Evolutionary conservation across 768 basidiomycete species (phyloP), one percentile per base, ranked within the genome.

Genomic region (Boletus subparvulus): DNA sequence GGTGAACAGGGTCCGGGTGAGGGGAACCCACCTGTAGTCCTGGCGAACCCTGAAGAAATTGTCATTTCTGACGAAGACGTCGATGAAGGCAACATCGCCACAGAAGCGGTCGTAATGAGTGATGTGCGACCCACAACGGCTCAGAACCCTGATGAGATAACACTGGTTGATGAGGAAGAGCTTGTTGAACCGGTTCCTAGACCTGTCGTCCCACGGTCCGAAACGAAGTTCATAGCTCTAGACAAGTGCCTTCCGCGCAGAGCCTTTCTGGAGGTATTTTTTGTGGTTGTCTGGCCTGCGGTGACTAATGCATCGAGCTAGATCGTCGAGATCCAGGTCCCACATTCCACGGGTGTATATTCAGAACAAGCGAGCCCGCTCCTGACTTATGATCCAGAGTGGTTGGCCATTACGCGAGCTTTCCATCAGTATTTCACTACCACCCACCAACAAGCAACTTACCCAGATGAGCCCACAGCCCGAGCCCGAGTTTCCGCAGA

Each of bases 331-430:
- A 69, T 92, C 24, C 74, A 77, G 6, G 62, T 64, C 43, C 48
- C 47, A 37, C n/a, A 51, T 48, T 52, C 67, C 50, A 52, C 56
- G 26, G 39, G 47, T 50, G 36, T 51, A 28, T 45, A 47, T 39
- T 50, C 59, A 10, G 49, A 56, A 35, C 56, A 59, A 47, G 39
- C 50, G 11, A 45, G 32, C 10, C 79, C 81, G 6, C 60, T 56
- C 0, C 65, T 98, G 19, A 79, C 81, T 14, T 97, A 83, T 71
- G 94, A 98, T 65, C 86, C 87, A 0, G 86, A 93, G 68, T 99
- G 97, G 97, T 84, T 98, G 46, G 94, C 94, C 0, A 93, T 99
- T 65, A 86, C 85, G 6, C 88, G 91, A 8, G 93, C 92, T 0
- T 89, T 95, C 61, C 83, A 93, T 58, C 86, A 87, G 0, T 88